These are phyloP conservation scores for Penicillium sp. DNA, from an alignment of 2,329 filamentous ascomycete species.

Conservation along the genomic window DNA sequence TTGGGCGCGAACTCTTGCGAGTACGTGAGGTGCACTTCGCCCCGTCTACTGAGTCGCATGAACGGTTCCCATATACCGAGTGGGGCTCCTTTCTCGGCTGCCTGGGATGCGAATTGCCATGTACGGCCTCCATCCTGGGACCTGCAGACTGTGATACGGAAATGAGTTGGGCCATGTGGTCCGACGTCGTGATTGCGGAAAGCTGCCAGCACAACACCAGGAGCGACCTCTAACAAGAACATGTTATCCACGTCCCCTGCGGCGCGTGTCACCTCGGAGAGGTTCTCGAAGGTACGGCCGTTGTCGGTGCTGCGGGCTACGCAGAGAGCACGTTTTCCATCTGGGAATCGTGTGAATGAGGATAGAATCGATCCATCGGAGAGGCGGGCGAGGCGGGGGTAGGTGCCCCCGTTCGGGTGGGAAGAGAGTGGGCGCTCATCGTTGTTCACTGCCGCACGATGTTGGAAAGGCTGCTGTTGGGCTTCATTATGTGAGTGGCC, in stretches of 20 bases:
- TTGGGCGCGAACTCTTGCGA: slow-evolving; percentile 49
- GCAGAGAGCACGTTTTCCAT: slow-evolving; percentile 40
- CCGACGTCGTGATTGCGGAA: slow-evolving; percentile 52
- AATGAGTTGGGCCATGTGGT: slow-evolving; percentile 40
- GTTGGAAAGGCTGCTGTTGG: slow-evolving; percentile 13
- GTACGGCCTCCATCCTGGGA: slow-evolving; percentile 46
- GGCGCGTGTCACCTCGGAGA: slow-evolving; percentile 47
- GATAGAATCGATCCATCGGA: slow-evolving; percentile 49
- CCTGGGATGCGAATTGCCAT: slow-evolving; percentile 50
- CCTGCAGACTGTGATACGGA: slow-evolving; percentile 54
- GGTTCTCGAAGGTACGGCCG: slow-evolving; percentile 42
- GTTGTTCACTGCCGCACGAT: slow-evolving; percentile 29
- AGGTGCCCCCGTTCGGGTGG: slow-evolving; percentile 44
- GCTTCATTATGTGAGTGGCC: slow-evolving; percentile 14
- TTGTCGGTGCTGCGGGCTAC: slow-evolving; percentile 49
- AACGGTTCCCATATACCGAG: slow-evolving; percentile 54
- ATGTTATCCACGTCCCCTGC: slow-evolving; percentile 51
- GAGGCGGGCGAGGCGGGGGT: slow-evolving; percentile 50
- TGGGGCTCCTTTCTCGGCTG: slow-evolving; percentile 41
- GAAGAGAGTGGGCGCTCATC: slow-evolving; percentile 39
- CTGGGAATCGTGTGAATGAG: slow-evolving; percentile 46
- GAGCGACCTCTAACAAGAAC: slow-evolving; percentile 46
- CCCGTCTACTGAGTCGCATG: slow-evolving; percentile 41
- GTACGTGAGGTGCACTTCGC: slow-evolving; percentile 49
- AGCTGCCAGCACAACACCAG: slow-evolving; percentile 43